phyloP scores from a whole-genome alignment of 495 filamentous ascomycete species.

The Penicillium pulvis region DNA sequence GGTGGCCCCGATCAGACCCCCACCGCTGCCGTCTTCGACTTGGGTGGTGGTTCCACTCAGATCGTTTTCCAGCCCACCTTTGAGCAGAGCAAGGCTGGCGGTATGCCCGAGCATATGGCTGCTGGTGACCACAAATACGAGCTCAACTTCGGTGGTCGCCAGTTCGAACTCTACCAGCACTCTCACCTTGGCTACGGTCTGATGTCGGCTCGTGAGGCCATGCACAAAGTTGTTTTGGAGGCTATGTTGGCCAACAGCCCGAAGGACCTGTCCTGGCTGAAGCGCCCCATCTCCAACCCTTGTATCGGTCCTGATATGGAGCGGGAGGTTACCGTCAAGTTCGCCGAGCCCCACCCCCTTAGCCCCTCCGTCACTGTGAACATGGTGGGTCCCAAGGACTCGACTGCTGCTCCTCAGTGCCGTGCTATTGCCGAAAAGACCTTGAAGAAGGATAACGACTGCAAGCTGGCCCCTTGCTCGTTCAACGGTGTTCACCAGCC shows the following conservation, averaged over 20 bases:
- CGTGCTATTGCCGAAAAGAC: slow-evolving; percentile 87
- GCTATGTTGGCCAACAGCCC: slow-evolving; percentile 54
- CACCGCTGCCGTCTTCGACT: slow-evolving; percentile 92
- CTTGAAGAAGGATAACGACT: slow-evolving; percentile 81
- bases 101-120: slow-evolving; percentile 84
- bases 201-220: slow-evolving; percentile 86
- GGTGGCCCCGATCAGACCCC: slow-evolving; percentile 85
- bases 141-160: slow-evolving; percentile 83
- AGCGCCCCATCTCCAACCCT: slow-evolving; percentile 74
- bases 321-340: slow-evolving; percentile 64
- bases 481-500: slow-evolving; percentile 98
- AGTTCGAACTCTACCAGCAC: slow-evolving; percentile 97
- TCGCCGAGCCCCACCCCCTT: slow-evolving; percentile 63
- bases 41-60: slow-evolving; percentile 95
- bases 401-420: slow-evolving; percentile 78
- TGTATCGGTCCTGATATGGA: slow-evolving; percentile 83
- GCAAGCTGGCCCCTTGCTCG: slow-evolving; percentile 85
- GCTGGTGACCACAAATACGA: slow-evolving; percentile 97
- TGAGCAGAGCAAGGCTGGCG: slow-evolving; percentile 67
- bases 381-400: slow-evolving; percentile 79
- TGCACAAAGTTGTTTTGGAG: slow-evolving; percentile 72
- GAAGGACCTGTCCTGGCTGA: slow-evolving; percentile 57
- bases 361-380: slow-evolving; percentile 65
- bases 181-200: slow-evolving; percentile 97
- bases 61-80: slow-evolving; percentile 99